These are phyloP conservation scores for Boletellus sp. DNA, from an alignment of 768 basidiomycete species.

Conservation along the genomic window DNA sequence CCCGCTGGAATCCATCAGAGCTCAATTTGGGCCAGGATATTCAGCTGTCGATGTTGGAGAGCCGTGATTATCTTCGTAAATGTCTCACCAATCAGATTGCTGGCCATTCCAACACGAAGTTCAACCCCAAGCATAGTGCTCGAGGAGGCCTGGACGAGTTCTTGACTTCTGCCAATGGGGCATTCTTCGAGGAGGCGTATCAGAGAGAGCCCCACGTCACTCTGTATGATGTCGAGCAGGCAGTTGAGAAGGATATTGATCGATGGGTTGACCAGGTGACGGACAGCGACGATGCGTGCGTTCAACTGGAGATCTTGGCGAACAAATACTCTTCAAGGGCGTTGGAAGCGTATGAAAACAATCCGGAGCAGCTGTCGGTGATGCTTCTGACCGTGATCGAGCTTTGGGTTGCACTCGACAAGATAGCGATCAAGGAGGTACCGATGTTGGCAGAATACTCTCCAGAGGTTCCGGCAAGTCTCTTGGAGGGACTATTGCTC, in stretches of 20 bases:
- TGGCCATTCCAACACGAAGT: neutral
- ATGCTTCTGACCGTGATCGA: constrained; percentile 45
- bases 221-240: constrained; percentile 38
- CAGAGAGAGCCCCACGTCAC: constrained; percentile 9
- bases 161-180: constrained; percentile 6
- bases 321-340: constrained; percentile 27
- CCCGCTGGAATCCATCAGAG: constrained; percentile 28
- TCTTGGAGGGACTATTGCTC: constrained; percentile 44
- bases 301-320: constrained; percentile 26
- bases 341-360: constrained; percentile 25
- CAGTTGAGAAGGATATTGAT: constrained; percentile 30
- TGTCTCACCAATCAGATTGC: constrained; percentile 10
- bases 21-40: constrained; percentile 32
- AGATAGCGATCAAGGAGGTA: constrained; percentile 26
- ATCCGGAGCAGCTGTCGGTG: constrained; percentile 35
- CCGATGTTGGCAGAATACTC: constrained; percentile 43
- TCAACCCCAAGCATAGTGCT: neutral
- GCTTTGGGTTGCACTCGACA: constrained; percentile 49
- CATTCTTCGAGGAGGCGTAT: constrained; percentile 15
- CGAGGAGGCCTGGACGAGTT: constrained; percentile 19
- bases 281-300: constrained; percentile 21
- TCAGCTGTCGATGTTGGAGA: constrained; percentile 30
- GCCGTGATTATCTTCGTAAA: constrained; percentile 26
- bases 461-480: constrained; percentile 38
- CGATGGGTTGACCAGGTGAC: constrained; percentile 29